phyloP scores from a whole-genome alignment of 2,329 filamentous ascomycete species.

The Zalaria obscura region DNA sequence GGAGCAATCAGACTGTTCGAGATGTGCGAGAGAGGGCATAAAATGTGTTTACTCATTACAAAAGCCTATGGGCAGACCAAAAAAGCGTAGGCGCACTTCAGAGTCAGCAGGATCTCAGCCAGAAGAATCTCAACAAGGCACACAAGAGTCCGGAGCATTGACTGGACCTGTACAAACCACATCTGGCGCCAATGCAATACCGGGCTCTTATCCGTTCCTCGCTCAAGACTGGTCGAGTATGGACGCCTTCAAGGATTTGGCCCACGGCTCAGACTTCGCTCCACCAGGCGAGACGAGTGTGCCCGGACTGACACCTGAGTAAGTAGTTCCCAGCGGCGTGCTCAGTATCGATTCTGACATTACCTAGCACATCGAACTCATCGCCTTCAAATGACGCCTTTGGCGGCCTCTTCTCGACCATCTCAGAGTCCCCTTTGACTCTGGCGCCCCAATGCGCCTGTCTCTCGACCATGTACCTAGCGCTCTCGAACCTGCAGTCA shows the following conservation, averaged over 20 bases:
- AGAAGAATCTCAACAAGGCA: too few relatives aligned
- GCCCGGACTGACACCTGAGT: neutral
- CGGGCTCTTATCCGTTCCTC: too few relatives aligned
- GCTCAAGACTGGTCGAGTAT: too few relatives aligned
- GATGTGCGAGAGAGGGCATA: slow-evolving; percentile 27
- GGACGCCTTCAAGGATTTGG: too few relatives aligned
- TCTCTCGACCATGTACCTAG: slow-evolving; percentile 31
- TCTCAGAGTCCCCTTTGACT: neutral
- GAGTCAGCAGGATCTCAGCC: too few relatives aligned
- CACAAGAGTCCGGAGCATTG: too few relatives aligned
- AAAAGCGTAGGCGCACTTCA: slow-evolving; percentile 22
- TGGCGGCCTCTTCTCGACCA: neutral
- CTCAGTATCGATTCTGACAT: neutral
- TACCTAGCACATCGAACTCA: neutral
- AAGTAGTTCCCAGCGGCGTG: too few relatives aligned
- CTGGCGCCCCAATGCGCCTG: slow-evolving; percentile 22
- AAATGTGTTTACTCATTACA: slow-evolving; percentile 31
- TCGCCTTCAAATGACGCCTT: neutral
- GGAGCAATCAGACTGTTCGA: slow-evolving; percentile 24
- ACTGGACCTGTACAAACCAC: too few relatives aligned
- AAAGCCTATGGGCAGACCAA: slow-evolving; percentile 37
- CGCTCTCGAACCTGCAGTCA: slow-evolving; percentile 25
- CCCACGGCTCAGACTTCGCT: neutral
- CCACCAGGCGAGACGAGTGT: neutral
- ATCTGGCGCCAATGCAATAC: too few relatives aligned